These are phyloP conservation scores for Trichosporon sp. DNA, from an alignment of 1,284 basidiomycete genomes.

Conservation along the genomic window DNA sequence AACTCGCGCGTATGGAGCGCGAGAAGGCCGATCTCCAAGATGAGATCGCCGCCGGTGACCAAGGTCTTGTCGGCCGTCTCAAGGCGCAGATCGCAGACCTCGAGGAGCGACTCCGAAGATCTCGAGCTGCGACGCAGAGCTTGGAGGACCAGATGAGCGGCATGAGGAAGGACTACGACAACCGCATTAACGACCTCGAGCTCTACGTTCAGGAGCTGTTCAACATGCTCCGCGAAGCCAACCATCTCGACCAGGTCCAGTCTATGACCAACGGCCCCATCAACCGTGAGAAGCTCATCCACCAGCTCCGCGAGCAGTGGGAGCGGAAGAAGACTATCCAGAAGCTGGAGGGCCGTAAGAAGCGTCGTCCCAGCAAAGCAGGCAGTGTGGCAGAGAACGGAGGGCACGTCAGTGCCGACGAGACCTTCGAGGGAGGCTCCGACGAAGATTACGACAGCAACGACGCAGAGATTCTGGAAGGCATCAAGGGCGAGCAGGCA, in stretches of 20 bases:
- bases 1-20: constrained; percentile 48
- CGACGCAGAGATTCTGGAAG: constrained; percentile 30
- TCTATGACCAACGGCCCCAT: constrained; percentile 53
- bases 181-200: constrained; percentile 80
- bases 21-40: constrained; percentile 59
- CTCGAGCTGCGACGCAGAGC: constrained; percentile 69
- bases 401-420: constrained; percentile 38
- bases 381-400: constrained; percentile 26
- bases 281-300: constrained; percentile 74
- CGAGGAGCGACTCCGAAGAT: constrained; percentile 72
- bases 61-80: constrained; percentile 75
- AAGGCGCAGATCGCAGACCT: constrained; percentile 66
- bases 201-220: constrained; percentile 90
- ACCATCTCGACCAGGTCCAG: constrained; percentile 67
- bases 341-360: constrained; percentile 66
- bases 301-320: constrained; percentile 65
- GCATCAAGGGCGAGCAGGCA: constrained; percentile 32
- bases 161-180: constrained; percentile 77
- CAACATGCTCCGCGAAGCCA: constrained; percentile 80
- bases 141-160: constrained; percentile 72
- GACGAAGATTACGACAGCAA: constrained; percentile 14
- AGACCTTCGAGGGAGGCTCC: constrained; percentile 45
- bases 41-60: constrained; percentile 71
- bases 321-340: constrained; percentile 79
- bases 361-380: constrained; percentile 2